Evolutionary conservation across 148 eudicot genomes (phyloP).

Genomic region (Chenopodium suecicum): DNA sequence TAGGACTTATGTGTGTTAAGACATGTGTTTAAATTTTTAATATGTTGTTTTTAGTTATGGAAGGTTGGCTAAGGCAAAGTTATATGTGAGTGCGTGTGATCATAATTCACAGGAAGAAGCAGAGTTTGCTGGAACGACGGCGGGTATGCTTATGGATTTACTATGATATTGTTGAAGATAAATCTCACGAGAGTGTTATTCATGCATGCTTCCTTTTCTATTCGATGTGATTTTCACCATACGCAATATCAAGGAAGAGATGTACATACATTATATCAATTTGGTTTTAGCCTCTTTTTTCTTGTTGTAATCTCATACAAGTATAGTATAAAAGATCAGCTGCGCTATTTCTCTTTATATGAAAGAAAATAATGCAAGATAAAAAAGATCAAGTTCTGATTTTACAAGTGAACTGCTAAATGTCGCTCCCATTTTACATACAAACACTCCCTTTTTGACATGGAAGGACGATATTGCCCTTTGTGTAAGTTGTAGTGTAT

Average conservation of each 20-base stretch:
- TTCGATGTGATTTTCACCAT: background rate
- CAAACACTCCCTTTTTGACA: too few species aligned
- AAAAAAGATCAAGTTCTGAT: too few species aligned
- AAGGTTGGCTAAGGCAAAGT: background rate
- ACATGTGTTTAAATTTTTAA: too few species aligned
- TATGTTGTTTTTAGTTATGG: background rate
- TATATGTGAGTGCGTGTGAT: background rate
- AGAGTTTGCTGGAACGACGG: background rate
- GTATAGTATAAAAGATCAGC: background rate
- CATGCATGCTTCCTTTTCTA: too few species aligned
- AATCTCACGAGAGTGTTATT: background rate
- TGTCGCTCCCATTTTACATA: too few species aligned
- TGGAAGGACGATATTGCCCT: too few species aligned
- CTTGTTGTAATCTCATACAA: background rate
- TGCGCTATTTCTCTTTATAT: background rate
- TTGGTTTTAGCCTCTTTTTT: too few species aligned
- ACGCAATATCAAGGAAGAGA: background rate
- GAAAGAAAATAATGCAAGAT: background rate
- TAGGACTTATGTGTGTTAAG: too few species aligned
- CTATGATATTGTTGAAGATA: background rate
- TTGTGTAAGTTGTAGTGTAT: too few species aligned
- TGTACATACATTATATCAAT: background rate
- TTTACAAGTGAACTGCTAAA: too few species aligned
- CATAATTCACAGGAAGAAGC: constrained; percentile 2
- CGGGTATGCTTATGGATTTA: background rate